These are phyloP conservation scores for Rhizopogon vinicolor DNA, from an alignment of 768 basidiomycete species.

Conservation along the genomic window DNA sequence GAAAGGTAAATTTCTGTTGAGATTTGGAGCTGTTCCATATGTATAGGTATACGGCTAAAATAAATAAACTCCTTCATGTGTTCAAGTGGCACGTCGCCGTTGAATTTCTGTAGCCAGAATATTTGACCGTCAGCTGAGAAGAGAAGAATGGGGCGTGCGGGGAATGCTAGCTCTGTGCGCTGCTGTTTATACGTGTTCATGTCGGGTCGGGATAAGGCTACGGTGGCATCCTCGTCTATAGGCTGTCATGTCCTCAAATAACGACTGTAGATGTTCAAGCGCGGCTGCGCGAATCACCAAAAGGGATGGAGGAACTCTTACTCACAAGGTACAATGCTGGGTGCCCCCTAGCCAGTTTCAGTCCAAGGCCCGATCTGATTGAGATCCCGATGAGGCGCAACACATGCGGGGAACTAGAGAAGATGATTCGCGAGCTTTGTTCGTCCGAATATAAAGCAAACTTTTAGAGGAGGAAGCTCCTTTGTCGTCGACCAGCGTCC, in stretches of 20 bases:
- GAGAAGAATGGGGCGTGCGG: conserved; percentile 40
- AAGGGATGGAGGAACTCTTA: no score
- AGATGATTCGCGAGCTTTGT: no score
- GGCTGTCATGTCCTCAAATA: conserved; percentile 95
- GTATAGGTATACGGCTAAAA: conserved; percentile 78
- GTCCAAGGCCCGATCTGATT: no score
- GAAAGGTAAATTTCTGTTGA: no score
- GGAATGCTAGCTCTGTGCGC: conserved; percentile 70
- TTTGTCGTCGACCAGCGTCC: no score
- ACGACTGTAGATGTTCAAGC: conserved; percentile 88
- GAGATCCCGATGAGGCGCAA: no score
- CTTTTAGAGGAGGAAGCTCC: no score
- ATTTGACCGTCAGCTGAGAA: conserved; percentile 1
- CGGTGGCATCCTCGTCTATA: conserved; percentile 68
- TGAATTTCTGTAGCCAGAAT: conserved; percentile 52
- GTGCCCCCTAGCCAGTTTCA: no score
- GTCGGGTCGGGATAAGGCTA: conserved; percentile 88
- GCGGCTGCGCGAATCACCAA: conserved; percentile 45
- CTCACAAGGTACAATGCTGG: no score
- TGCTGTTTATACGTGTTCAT: conserved; percentile 96
- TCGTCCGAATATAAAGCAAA: no score
- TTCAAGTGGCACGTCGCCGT: conserved; percentile 67
- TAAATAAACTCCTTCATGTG: conserved; percentile 84
- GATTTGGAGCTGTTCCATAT: no score
- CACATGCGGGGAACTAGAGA: no score